These are phyloP conservation scores for Penicillium paradoxum DNA, from an alignment of 495 filamentous ascomycete genomes.

Conservation along the genomic window DNA sequence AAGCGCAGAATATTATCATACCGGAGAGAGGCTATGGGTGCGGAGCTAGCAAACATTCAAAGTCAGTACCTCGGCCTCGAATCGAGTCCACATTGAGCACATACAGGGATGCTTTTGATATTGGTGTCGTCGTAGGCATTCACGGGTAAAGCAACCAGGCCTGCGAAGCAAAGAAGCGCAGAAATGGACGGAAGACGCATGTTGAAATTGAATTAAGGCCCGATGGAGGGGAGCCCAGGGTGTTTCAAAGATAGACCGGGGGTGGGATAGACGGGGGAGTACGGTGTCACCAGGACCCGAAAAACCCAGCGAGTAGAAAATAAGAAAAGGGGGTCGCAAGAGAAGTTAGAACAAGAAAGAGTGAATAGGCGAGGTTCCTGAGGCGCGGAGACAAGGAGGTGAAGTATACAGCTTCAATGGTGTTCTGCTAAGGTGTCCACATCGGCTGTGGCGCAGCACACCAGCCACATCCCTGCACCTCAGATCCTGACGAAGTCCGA, in stretches of 20 bases:
- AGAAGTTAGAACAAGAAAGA: constrained; percentile 16
- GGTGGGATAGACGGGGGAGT: constrained; percentile 15
- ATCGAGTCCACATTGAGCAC: constrained; percentile 14
- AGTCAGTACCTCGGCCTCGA: constrained; percentile 19
- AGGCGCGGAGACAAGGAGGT: constrained; percentile 5
- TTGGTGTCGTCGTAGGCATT: constrained; percentile 36
- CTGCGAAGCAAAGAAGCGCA: constrained; percentile 36
- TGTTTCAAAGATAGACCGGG: constrained; percentile 24
- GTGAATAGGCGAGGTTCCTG: constrained; percentile 14
- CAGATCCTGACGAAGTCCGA: constrained; percentile 9
- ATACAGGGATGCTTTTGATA: constrained; percentile 55
- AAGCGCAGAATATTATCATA: constrained; percentile 24
- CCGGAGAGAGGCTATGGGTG: constrained; percentile 64
- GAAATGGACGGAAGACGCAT: constrained; percentile 41
- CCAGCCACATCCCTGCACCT: constrained; percentile 22
- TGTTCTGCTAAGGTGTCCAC: constrained; percentile 32
- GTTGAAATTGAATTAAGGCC: constrained; percentile 18
- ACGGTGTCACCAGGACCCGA: constrained; percentile 32
- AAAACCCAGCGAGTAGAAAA: constrained; percentile 12
- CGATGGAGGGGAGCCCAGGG: constrained; percentile 15
- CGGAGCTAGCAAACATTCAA: constrained; percentile 51
- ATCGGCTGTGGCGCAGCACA: constrained; percentile 29
- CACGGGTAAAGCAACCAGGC: constrained; percentile 29
- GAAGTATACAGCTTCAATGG: constrained; percentile 11
- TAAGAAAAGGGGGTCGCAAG: constrained; percentile 9